These are phyloP conservation scores for Fusarium hainanense DNA, from an alignment of 2,329 filamentous ascomycete genomes.

Conservation along the genomic window DNA sequence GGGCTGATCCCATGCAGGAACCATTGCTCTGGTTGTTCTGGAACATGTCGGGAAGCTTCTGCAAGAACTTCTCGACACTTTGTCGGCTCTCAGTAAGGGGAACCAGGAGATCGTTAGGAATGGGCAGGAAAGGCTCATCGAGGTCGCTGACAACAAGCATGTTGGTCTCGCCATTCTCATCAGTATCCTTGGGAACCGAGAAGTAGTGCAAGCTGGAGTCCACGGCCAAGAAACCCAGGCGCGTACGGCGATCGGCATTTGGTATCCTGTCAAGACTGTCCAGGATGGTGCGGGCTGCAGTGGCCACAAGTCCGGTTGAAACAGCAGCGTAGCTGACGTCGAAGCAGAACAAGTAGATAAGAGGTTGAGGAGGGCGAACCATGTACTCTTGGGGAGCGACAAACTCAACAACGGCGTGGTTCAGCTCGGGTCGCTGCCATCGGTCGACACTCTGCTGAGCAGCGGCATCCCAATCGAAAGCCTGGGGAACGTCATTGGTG, in stretches of 20 bases:
- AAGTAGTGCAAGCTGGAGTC: slow-evolving; percentile 97
- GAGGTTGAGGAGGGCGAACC: slow-evolving; percentile 94
- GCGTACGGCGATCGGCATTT: slow-evolving; percentile 93
- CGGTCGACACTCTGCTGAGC: slow-evolving; percentile 91
- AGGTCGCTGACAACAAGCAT: slow-evolving; percentile 96
- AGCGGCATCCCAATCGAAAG: slow-evolving; percentile 97
- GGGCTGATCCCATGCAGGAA: slow-evolving; percentile 94
- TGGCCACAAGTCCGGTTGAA: slow-evolving; percentile 90
- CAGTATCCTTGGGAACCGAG: slow-evolving; percentile 87
- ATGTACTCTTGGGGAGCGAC: slow-evolving; percentile 99
- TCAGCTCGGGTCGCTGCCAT: slow-evolving; percentile 92
- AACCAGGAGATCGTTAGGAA: slow-evolving; percentile 90
- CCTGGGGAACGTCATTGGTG: slow-evolving; percentile 98
- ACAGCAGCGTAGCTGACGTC: slow-evolving; percentile 93
- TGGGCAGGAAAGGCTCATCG: slow-evolving; percentile 95
- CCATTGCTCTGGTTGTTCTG: slow-evolving; percentile 89
- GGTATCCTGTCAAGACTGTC: slow-evolving; percentile 97
- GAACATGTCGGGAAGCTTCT: slow-evolving; percentile 95
- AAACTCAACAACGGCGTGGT: slow-evolving; percentile 97
- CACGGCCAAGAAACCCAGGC: slow-evolving; percentile 93
- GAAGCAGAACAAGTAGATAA: slow-evolving; percentile 95
- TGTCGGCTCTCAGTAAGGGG: slow-evolving; percentile 88
- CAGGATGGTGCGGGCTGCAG: slow-evolving; percentile 90
- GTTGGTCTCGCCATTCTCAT: slow-evolving; percentile 84
- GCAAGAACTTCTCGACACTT: slow-evolving; percentile 91